These are phyloP conservation scores for Phytophthora megakarya DNA, from an alignment of 352 stramenopile genomes.

Conservation along the genomic window DNA sequence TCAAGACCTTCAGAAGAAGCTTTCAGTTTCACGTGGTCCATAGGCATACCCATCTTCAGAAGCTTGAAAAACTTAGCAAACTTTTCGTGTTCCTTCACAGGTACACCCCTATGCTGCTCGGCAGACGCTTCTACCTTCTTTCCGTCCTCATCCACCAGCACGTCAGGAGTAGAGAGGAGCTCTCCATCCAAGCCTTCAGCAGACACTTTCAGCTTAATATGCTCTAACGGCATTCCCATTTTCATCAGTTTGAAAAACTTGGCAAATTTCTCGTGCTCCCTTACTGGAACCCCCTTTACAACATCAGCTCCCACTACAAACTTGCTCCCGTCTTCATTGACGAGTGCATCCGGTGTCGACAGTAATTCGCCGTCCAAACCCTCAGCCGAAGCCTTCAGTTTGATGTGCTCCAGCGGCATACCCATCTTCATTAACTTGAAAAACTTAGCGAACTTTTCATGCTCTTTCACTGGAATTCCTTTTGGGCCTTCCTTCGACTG, in stretches of 20 bases:
- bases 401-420: constrained; percentile 81
- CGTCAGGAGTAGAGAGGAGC: constrained; percentile 61
- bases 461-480: constrained; percentile 62
- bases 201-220: constrained; percentile 69
- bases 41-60: constrained; percentile 85
- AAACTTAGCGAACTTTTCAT: constrained; percentile 77
- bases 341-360: constrained; percentile 57
- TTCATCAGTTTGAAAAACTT: constrained; percentile 85
- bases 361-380: constrained; percentile 90
- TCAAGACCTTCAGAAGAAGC: constrained; percentile 61
- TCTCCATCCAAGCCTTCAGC: constrained; percentile 61
- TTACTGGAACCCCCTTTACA: constrained; percentile 50
- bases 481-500: constrained; percentile 17
- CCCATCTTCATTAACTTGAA: constrained; percentile 87
- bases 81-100: constrained; percentile 88
- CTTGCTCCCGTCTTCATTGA: constrained; percentile 66
- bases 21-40: constrained; percentile 91
- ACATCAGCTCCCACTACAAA: constrained; percentile 23
- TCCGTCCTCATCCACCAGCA: constrained; percentile 54
- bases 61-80: constrained; percentile 97
- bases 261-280: constrained; percentile 90
- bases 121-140: constrained; percentile 33
- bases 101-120: constrained; percentile 36
- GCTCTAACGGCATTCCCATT: constrained; percentile 77
- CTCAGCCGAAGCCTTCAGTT: constrained; percentile 80